phyloP scores from a whole-genome alignment of 2,329 filamentous ascomycete genomes.

The Colletotrichum filicis region DNA sequence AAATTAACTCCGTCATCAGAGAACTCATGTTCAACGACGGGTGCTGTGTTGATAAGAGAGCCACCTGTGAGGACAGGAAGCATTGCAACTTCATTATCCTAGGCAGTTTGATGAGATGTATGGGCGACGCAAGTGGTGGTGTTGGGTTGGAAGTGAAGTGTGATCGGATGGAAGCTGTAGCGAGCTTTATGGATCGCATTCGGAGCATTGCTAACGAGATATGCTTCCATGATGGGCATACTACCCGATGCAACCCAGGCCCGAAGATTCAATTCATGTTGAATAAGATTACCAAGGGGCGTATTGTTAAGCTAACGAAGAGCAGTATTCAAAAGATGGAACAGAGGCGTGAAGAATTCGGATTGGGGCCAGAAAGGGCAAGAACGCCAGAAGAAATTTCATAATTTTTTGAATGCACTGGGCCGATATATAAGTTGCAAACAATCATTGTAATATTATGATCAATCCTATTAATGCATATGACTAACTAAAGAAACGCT shows the following conservation, averaged over 20 bases:
- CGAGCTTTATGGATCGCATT: not conserved
- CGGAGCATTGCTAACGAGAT: not conserved
- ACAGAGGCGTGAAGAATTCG: not conserved
- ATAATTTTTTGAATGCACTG: no score
- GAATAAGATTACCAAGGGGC: rapidly evolving
- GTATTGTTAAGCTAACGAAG: not conserved
- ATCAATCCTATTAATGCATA: not conserved
- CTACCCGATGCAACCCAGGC: not conserved
- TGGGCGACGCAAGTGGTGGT: not conserved
- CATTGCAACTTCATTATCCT: constrained; percentile 16
- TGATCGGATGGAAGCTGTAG: not conserved
- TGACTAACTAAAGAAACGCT: not conserved
- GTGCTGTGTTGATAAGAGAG: constrained; percentile 2
- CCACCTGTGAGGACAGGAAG: not conserved
- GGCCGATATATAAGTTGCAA: no score
- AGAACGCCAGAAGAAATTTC: not conserved
- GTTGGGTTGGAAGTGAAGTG: not conserved
- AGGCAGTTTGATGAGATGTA: not conserved
- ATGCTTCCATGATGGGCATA: not conserved
- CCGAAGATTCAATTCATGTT: not conserved
- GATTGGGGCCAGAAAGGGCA: not conserved
- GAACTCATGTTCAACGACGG: not conserved
- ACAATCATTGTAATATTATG: not conserved
- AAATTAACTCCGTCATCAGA: not conserved
- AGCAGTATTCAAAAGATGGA: not conserved